Evolutionary conservation across 2,329 filamentous ascomycete genomes (phyloP).

Genomic region (Hypoxylon sp.): DNA sequence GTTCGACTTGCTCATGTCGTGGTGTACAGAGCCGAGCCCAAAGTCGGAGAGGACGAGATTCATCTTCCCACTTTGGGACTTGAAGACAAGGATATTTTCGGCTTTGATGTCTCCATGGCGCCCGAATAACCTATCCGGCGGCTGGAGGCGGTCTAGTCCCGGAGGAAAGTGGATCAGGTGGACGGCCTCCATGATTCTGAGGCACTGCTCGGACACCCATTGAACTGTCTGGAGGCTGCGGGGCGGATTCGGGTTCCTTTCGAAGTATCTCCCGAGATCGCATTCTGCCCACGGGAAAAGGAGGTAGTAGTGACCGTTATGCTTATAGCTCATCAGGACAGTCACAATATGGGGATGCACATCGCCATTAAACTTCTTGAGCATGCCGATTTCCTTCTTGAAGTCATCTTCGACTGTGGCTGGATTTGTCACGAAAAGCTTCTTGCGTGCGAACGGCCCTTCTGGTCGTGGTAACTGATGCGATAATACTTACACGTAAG

Average conservation of each 20-base stretch:
- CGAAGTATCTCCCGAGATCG: constrained; percentile 43
- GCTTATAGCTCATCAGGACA: constrained; percentile 41
- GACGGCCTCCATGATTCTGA: constrained; percentile 24
- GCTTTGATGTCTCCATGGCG: constrained; percentile 49
- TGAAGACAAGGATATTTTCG: constrained; percentile 40
- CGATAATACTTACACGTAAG: neutral
- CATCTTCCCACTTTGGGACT: neutral
- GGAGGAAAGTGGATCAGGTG: constrained; percentile 36
- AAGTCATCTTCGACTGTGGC: constrained; percentile 1
- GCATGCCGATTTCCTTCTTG: constrained; percentile 20
- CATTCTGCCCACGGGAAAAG: constrained; percentile 48
- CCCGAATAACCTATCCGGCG: constrained; percentile 28
- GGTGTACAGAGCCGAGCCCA: constrained; percentile 27
- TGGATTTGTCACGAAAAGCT: neutral
- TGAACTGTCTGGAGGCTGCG: neutral
- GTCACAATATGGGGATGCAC: constrained; percentile 45
- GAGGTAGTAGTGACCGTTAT: constrained; percentile 38
- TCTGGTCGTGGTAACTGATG: constrained; percentile 5
- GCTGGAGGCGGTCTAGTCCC: neutral
- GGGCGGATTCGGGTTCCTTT: neutral
- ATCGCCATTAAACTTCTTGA: constrained; percentile 21
- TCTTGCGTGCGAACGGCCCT: constrained; percentile 23
- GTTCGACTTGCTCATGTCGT: constrained; percentile 27
- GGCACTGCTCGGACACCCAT: constrained; percentile 27
- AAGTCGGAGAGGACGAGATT: constrained; percentile 36